Conservation (phyloP, 2,329 filamentous ascomycete genomes). For the Ophiocordyceps unilateralis region DNA sequence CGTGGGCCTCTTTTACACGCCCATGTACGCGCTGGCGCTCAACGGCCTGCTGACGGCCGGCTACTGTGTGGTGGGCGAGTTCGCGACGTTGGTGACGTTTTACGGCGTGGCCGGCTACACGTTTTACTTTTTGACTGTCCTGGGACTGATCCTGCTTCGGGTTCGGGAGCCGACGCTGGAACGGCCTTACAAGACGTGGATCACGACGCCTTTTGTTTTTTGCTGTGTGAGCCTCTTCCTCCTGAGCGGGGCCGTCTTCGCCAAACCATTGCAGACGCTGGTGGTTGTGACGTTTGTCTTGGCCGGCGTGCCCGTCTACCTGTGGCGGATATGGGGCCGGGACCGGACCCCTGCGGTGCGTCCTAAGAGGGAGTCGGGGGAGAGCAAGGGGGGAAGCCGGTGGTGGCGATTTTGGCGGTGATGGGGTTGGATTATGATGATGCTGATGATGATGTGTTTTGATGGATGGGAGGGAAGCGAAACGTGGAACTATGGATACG, state of each 20-base stretch:
- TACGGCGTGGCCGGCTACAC: slow-evolving; percentile 95
- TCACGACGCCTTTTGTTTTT: slow-evolving; percentile 91
- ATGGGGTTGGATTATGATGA: neutral
- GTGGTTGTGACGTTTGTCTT: slow-evolving; percentile 74
- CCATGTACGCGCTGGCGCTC: slow-evolving; percentile 77
- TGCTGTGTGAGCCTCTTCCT: slow-evolving; percentile 94
- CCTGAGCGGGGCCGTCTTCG: slow-evolving; percentile 74
- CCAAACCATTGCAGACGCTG: slow-evolving; percentile 77
- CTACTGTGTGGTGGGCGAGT: slow-evolving; percentile 80
- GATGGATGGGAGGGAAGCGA: neutral
- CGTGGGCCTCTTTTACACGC: slow-evolving; percentile 75
- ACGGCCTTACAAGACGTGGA: slow-evolving; percentile 89
- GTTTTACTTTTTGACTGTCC: slow-evolving; percentile 91
- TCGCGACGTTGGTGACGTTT: slow-evolving; percentile 82
- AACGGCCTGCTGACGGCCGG: slow-evolving; percentile 56
- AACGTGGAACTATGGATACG: no score
- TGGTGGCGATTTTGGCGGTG: neutral
- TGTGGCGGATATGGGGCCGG: slow-evolving; percentile 60
- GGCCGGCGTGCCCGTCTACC: slow-evolving; percentile 74
- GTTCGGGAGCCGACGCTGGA: slow-evolving; percentile 78
- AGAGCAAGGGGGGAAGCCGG: neutral
- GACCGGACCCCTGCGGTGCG: slow-evolving; percentile 27
- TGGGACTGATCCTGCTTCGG: slow-evolving; percentile 79
- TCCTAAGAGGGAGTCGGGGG: neutral
- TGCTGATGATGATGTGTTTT: neutral